Evolutionary conservation across 2,329 filamentous ascomycete species (phyloP).

Genomic region (Berkeleyomyces basicola): DNA sequence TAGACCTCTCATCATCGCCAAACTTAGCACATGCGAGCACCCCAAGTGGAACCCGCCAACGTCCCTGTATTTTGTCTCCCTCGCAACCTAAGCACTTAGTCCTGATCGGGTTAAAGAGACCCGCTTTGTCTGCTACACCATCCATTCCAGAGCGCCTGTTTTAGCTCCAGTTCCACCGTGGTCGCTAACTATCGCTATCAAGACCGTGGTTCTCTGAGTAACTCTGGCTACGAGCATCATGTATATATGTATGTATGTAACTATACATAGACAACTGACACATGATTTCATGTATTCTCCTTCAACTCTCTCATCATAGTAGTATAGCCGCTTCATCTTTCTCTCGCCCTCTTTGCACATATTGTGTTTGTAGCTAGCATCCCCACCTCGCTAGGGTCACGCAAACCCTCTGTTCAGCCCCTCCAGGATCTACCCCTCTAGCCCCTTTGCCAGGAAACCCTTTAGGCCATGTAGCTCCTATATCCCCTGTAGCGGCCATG

Average conservation of each 20-base stretch:
- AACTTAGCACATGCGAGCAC: background rate
- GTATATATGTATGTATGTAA: too few relatives aligned
- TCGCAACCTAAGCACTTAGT: conserved; percentile 9
- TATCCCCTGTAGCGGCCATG: background rate
- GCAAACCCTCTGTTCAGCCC: background rate
- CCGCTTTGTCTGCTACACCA: background rate
- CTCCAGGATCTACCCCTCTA: background rate
- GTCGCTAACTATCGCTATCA: background rate
- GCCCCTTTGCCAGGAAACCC: background rate
- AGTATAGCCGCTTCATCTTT: too few relatives aligned
- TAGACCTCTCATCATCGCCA: too few relatives aligned
- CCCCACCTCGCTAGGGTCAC: background rate
- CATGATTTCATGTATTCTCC: too few relatives aligned
- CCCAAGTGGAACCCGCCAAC: background rate
- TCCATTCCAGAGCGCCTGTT: background rate
- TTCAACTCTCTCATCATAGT: too few relatives aligned
- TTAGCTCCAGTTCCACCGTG: background rate
- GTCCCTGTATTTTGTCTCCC: conserved; percentile 1
- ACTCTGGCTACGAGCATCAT: too few relatives aligned
- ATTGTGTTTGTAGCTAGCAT: background rate
- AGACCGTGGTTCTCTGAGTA: too few relatives aligned
- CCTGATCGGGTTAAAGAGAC: conserved; percentile 11
- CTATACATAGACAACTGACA: too few relatives aligned
- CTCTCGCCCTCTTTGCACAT: background rate
- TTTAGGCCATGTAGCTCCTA: background rate